Base-by-base conservation (phyloP, 2,329 filamentous ascomycete genomes). In the Aspergillus fructus region DNA sequence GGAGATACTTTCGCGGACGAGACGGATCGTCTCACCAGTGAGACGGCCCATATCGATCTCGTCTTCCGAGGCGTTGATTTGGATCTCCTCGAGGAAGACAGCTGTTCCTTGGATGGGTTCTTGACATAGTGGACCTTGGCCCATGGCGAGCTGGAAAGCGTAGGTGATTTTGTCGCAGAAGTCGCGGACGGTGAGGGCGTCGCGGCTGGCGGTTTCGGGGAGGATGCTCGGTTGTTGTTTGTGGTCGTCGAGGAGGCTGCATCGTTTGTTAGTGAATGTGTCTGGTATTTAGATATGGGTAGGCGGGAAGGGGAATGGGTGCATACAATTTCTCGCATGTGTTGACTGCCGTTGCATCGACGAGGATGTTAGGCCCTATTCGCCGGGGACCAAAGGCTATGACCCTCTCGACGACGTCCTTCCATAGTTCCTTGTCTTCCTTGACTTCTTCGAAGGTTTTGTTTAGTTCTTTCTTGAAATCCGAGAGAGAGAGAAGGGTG, bases 91-190 rank as follows among this genome's bases (percentile, higher is more conserved):
- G 49, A 99, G 80, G 72, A 96, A 89, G 48, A 97, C 90, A 41
- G 93, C 94, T 23, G 97, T 84, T 49, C 94, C 94, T 77, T 97
- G 93, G 48, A 97, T 87, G 0, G 94, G 93, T 72, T 99, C 94
- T 66, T 91, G 85, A 75, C 94, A 97, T 50, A 97, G 83, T 0
- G 94, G 93, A 0, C 94, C 94, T 75, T 96, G 91, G 21, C 87
- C 85, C 1, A 89, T 96, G 40, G 91, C 89, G 15, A 97, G 87
- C 73, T 99, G 94, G 81, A 99, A 99, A 48, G 91, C 93, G 72
- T 99, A 93, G 8, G 86, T 82, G 62, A 97, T 90, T 71, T 96
- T 97, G 78, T 97, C 93, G 56, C 88, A 86, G 63, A 97, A 87
- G 68, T 94, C 89, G 49, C 81, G 81, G 4, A 87, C 80, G 27